Base-by-base conservation (phyloP, 2,329 filamentous ascomycete species). In the Phoma herbarum region DNA sequence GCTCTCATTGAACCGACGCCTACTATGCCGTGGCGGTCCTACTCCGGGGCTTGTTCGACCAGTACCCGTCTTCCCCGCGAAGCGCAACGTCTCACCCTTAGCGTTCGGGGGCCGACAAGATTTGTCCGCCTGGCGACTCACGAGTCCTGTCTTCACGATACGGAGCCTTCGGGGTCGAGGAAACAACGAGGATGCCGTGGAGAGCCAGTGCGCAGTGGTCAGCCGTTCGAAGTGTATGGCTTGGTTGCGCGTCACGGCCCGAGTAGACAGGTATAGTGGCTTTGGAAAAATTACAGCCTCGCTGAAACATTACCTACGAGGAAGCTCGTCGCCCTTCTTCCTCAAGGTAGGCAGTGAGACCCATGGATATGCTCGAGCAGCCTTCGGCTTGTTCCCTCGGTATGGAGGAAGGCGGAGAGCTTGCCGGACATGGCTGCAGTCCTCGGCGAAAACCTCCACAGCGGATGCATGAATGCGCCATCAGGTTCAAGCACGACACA, bases 241-340 rank as follows among this genome's bases (percentile, higher is more conserved):
- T 26, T 50, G 31, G 35, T 22, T 35, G 20, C 44, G 53, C 7
- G 31, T 25, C 28, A n/a, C 50, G 56, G 45, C 20, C 56, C 41
- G 33, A 46, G 26, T 59, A 59, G 50, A 59, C 56, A 50, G 56
- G 50, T 25, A 46, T 59, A 59, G 56, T 11, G 14, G 26, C 14
- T 28, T 22, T 31, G 16, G 49, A 51, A 35, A 18, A 49, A 50
- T 54, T 23, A 41, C 56, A 37, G 20, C 18, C 31, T 37, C 33
- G 37, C 2, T 23, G 10, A 39, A 22, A 28, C 9, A n/a, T 31
- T 22, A 11, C 45, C 2, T 5, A 47, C 14, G 29, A 20, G 31
- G 20, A 44, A 33, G 11, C 26, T 39, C 14, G 39, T 31, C 49
- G 43, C 29, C 11, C 8, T 51, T 35, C 12, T 29, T 45, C 12